Evolutionary conservation across 768 basidiomycete species (phyloP).

Genomic region (Paxillus ammoniavirescens): DNA sequence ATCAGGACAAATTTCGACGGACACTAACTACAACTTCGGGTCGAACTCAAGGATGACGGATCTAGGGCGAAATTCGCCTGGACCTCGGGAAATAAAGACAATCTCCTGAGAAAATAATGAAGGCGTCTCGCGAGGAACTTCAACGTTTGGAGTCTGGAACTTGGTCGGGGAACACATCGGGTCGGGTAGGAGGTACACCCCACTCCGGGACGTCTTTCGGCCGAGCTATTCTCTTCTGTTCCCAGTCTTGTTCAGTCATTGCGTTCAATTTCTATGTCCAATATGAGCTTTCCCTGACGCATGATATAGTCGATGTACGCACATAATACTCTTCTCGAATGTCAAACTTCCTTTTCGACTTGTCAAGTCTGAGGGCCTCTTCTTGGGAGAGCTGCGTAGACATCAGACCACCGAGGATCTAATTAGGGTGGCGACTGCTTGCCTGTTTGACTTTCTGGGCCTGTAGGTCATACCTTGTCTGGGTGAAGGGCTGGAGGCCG

Average conservation of each 20-base stretch:
- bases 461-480: constrained; percentile 88
- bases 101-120: too few relatives aligned
- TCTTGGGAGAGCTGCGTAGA: constrained; percentile 62
- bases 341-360: constrained; percentile 78
- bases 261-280: constrained; percentile 55
- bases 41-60: too few relatives aligned
- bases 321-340: constrained; percentile 96
- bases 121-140: too few relatives aligned
- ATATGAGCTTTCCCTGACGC: background rate
- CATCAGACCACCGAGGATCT: background rate
- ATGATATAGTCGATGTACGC: constrained; percentile 34
- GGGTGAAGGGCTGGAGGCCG: constrained; percentile 78
- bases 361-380: constrained; percentile 72
- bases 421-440: constrained; percentile 7
- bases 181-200: constrained; percentile 72
- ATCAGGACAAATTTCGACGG: too few relatives aligned
- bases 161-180: constrained; percentile 24
- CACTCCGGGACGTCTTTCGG: constrained; percentile 91
- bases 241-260: constrained; percentile 71
- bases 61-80: too few relatives aligned
- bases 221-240: constrained; percentile 78
- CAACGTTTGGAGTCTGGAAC: too few relatives aligned
- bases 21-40: too few relatives aligned
- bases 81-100: too few relatives aligned
- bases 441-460: constrained; percentile 76